Base-by-base conservation (phyloP, 1,284 basidiomycete species). In the Lentinus polychrous region DNA sequence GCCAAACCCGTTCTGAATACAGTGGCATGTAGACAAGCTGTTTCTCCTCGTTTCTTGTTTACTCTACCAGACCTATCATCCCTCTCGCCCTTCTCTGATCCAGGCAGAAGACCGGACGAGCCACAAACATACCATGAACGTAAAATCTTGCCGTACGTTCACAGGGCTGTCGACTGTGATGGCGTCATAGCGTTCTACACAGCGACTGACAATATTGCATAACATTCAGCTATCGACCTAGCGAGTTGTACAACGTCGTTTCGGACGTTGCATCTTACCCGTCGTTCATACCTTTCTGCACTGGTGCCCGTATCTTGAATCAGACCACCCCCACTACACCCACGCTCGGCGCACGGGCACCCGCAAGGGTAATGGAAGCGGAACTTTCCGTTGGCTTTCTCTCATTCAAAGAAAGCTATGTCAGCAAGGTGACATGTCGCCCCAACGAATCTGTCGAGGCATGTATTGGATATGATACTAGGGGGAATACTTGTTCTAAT, bases 321-420 rank as follows among this genome's bases (percentile, higher is more conserved):
- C 63, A 65, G 33, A 44, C 51, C 14, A 57, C 55, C 50, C 57
- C 64, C 22, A 52, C 58, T 35, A 59, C 59, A 48, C 51, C 57
- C 45, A 41, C 55, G 50, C 44, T 45, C 41, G 49, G 46, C 10
- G 35, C 43, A 8, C 41, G 44, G 49, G 45, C 17, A 4, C 33
- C 17, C 15, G 46, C 48, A 18, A 37, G 35, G n/a, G 52, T 50
- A 38, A 81, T 94, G 70, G 79, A 93, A 36, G 94, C 89, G 8
- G 91, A 97, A 62, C 72, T 98, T 49, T 83, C 82, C 0, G 88
- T 96, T 20, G 92, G 92, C 0, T 98, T 97, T 64, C 79, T 94
- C 54, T 76, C 83, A 5, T 86, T 97, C 60, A 76, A 79, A 53
- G 95, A 98, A 68, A 84, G 81, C 62, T 99, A 97, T 66, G 75